phyloP scores from a whole-genome alignment of 495 filamentous ascomycete genomes.

The Clavariopsis aquatica region DNA sequence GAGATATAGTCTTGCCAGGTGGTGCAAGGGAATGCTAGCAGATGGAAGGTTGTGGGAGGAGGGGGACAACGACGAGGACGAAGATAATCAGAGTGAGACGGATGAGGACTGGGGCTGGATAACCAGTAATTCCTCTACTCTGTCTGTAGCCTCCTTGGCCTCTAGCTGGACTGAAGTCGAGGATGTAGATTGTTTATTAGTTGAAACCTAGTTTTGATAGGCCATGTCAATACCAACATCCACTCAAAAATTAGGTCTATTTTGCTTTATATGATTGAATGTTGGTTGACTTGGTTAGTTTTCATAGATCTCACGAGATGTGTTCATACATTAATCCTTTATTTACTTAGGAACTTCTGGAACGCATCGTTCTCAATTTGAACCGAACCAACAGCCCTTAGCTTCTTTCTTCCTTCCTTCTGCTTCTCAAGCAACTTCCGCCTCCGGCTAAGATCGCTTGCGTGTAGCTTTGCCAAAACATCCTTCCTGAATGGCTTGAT shows the following conservation, averaged over 20 bases:
- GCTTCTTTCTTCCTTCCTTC: slow-evolving; percentile 90
- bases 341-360: slow-evolving; percentile 80
- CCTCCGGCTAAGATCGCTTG: slow-evolving; percentile 77
- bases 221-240: too few species aligned
- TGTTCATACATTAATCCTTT: too few species aligned
- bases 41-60: background rate
- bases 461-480: slow-evolving; percentile 89
- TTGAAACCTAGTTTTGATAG: too few species aligned
- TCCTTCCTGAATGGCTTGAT: slow-evolving; percentile 98
- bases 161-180: background rate
- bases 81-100: background rate
- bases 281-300: too few species aligned
- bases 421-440: slow-evolving; percentile 93
- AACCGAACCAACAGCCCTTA: slow-evolving; percentile 74
- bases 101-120: slow-evolving; percentile 2
- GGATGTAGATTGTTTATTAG: background rate
- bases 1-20: background rate
- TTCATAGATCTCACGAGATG: too few species aligned
- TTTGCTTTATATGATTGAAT: too few species aligned
- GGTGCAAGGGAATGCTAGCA: background rate
- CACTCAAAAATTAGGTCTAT: too few species aligned
- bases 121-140: too few species aligned
- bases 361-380: slow-evolving; percentile 92
- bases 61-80: slow-evolving; percentile 1
- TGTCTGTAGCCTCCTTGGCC: background rate